Percentiles rank a stretch among this genome's conserved stretches.
Conservation (phyloP, 768 basidiomycete species). For the Podaxis mareebaensis region DNA sequence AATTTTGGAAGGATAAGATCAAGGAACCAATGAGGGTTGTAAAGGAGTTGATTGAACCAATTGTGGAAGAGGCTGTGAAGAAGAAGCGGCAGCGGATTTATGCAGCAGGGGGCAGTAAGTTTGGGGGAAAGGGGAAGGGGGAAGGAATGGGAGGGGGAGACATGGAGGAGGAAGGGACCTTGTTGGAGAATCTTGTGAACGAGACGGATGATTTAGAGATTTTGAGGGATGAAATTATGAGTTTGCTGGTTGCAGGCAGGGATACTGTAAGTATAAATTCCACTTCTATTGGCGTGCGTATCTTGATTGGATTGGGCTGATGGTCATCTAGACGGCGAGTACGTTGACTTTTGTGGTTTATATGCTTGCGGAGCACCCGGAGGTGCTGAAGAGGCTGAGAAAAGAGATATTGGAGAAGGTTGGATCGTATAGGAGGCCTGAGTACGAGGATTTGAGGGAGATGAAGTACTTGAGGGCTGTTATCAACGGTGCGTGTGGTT, state of each 20-base stretch:
- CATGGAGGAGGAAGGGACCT: conserved; percentile 32
- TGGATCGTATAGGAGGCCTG: conserved; percentile 34
- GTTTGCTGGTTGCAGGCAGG: conserved; percentile 44
- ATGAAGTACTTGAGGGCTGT: conserved; percentile 47
- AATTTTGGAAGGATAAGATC: conserved; percentile 44
- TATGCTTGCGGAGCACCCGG: conserved; percentile 45
- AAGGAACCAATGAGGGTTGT: conserved; percentile 40
- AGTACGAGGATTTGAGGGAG: conserved; percentile 40
- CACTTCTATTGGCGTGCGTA: neutral
- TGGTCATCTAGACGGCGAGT: conserved; percentile 36
- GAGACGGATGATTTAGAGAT: conserved; percentile 40
- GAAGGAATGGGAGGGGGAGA: conserved; percentile 22
- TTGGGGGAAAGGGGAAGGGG: conserved; percentile 15
- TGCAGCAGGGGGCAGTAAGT: neutral
- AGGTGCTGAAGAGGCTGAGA: conserved; percentile 38
- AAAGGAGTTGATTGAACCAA: conserved; percentile 47
- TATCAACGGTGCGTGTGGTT: conserved; percentile 35
- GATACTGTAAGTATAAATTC: conserved; percentile 34
- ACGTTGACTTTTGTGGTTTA: conserved; percentile 46
- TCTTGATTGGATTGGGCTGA: neutral
- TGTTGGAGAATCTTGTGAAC: conserved; percentile 46
- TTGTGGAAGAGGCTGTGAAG: conserved; percentile 41
- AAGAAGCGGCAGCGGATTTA: conserved; percentile 27
- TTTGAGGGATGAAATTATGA: conserved; percentile 42
- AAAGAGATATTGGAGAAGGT: conserved; percentile 42